Evolutionary conservation across 192 early-diverging fungal species (phyloP).

Genomic region (Coemansia umbellata): DNA sequence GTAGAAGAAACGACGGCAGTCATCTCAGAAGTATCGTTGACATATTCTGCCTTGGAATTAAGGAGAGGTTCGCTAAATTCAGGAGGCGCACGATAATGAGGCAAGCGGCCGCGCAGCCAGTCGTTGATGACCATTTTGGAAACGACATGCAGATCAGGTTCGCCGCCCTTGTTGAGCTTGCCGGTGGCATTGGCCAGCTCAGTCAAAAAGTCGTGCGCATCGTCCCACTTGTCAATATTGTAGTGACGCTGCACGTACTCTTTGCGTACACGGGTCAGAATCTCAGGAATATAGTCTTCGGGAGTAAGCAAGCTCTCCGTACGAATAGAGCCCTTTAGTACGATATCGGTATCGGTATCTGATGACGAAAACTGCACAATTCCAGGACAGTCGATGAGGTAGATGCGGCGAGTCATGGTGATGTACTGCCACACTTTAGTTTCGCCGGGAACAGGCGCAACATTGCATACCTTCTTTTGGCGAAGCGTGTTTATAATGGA

Average conservation of each 20-base stretch:
- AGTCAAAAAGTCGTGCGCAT: conserved; percentile 86
- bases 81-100: conserved; percentile 86
- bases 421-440: conserved; percentile 99
- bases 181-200: conserved; percentile 84
- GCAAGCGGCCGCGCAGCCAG: conserved; percentile 96
- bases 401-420: conserved; percentile 96
- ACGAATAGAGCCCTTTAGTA: conserved; percentile 94
- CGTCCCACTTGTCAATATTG: conserved; percentile 79
- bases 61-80: conserved; percentile 38
- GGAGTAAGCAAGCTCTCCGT: conserved; percentile 85
- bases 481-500: conserved; percentile 98
- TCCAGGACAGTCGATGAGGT: conserved; percentile 98
- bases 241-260: conserved; percentile 95
- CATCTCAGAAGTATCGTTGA: neutral
- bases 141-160: conserved; percentile 87
- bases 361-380: conserved; percentile 85
- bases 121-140: conserved; percentile 98
- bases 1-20: conserved; percentile 21
- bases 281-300: conserved; percentile 85
- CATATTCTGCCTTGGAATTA: conserved; percentile 5
- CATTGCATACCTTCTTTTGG: conserved; percentile 95
- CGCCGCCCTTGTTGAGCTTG: conserved; percentile 92
- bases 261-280: conserved; percentile 75
- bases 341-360: conserved; percentile 92
- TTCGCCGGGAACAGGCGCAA: conserved; percentile 97